Conservation (phyloP, 805 yeast species). For the Candida michaelii region DNA sequence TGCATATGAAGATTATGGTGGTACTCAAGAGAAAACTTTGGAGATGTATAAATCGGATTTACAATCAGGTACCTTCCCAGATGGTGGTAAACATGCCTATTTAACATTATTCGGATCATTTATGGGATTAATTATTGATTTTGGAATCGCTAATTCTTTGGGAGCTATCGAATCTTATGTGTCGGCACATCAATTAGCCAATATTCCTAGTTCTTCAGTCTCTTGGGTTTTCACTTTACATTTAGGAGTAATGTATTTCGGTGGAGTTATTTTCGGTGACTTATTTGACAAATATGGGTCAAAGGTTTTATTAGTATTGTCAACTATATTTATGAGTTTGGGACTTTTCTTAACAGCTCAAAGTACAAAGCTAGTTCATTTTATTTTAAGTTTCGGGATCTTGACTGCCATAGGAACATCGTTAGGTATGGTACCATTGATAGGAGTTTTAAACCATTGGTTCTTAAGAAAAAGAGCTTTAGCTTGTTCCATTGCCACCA, state of each 20-base stretch:
- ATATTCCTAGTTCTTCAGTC: constrained; percentile 20
- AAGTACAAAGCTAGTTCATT: constrained; percentile 24
- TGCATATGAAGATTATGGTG: constrained; percentile 1
- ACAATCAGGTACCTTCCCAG: constrained; percentile 26
- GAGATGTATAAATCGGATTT: constrained; percentile 21
- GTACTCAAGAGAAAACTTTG: constrained; percentile 3
- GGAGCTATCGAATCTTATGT: constrained; percentile 32
- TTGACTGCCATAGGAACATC: constrained; percentile 29
- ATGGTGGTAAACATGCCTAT: constrained; percentile 29
- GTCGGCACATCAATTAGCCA: constrained; percentile 19
- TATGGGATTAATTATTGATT: constrained; percentile 26
- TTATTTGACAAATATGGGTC: constrained; percentile 29
- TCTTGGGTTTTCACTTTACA: constrained; percentile 33
- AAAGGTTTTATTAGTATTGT: constrained; percentile 19
- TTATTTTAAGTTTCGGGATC: constrained; percentile 26
- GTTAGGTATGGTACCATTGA: constrained; percentile 29
- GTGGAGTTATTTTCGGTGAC: constrained; percentile 30
- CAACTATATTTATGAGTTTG: constrained; percentile 21
- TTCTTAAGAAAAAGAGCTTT: constrained; percentile 25
- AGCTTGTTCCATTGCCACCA: constrained; percentile 28
- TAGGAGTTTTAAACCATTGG: constrained; percentile 29
- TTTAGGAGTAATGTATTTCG: constrained; percentile 31
- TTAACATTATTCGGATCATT: constrained; percentile 27
- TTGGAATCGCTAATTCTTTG: constrained; percentile 29
- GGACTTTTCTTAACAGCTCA: constrained; percentile 29